Base-by-base conservation (phyloP, 192 early-diverging fungal genomes). In the Geosiphon pyriformis region DNA sequence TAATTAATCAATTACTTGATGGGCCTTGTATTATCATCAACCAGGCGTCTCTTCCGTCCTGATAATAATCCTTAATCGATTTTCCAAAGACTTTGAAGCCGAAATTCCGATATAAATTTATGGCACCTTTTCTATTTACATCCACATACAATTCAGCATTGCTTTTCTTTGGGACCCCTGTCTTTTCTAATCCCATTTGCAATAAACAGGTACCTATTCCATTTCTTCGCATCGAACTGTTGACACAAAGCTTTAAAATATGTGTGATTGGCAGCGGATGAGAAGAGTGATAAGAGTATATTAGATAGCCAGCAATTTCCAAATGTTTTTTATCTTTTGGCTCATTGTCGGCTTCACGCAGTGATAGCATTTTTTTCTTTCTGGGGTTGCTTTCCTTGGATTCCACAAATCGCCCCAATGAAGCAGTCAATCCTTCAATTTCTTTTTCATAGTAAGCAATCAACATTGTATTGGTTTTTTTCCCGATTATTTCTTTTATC, bases 401-500 rank as follows among this genome's bases (percentile, higher is more conserved):
- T 10, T 42, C 15, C 6, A 42, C 7, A 6, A 10, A 10, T 42
- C 15, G 37, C 6, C 15, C 15, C 6, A 15, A 15, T n/a, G n/a
- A n/a, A n/a, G n/a, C n/a, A n/a, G n/a, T n/a, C n/a, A n/a, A n/a
- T n/a, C n/a, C n/a, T n/a, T n/a, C n/a, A n/a, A n/a, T n/a, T 15
- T 42, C 37, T 42, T 20, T 3, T 48, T 49, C 10, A 50, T 35
- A 22, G 52, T 64, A 64, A 20, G n/a, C 49, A 34, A 64, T 64
- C 25, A 64, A 52, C 31, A 64, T 20, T 34, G 26, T 67, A 60
- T 67, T 67, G 32, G 32, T 59, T 22, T 34, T 57, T 50, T 67
- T 67, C 10, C 27, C 17, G 32, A 67, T 46, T 33, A 61, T 57
- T 31, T 67, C 23, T 33, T 37, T 61, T 30, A 67, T 59, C 6